Conservation (phyloP, 495 filamentous ascomycete species). For the Acidiella bohemica region DNA sequence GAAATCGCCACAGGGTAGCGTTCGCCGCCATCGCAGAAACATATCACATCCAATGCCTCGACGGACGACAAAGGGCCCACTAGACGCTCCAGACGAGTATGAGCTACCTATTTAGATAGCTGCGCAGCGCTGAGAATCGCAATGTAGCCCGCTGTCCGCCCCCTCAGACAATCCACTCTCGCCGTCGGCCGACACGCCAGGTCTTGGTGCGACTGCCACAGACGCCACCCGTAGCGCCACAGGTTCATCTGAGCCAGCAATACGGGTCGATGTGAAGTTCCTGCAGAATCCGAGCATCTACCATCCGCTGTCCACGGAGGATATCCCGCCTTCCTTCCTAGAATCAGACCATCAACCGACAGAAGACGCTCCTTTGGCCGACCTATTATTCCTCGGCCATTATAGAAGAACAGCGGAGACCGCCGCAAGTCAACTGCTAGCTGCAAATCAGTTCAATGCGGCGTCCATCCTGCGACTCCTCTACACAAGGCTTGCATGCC, state of each 20-base stretch:
- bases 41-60: slow-evolving; percentile 19
- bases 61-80: slow-evolving; percentile 24
- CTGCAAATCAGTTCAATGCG: slow-evolving; percentile 35
- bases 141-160: slow-evolving; percentile 9
- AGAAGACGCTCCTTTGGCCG: slow-evolving; percentile 36
- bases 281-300: slow-evolving; percentile 67
- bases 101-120: not conserved
- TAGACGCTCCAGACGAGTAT: slow-evolving; percentile 26
- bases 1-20: slow-evolving; percentile 9
- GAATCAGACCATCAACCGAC: slow-evolving; percentile 29
- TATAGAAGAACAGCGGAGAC: slow-evolving; percentile 63
- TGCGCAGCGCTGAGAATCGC: slow-evolving; percentile 4
- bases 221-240: too few species aligned
- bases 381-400: slow-evolving; percentile 45
- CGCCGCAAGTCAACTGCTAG: slow-evolving; percentile 48
- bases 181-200: not conserved
- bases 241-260: too few species aligned
- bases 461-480: slow-evolving; percentile 58
- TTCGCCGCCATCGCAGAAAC: slow-evolving; percentile 11
- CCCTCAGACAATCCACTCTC: slow-evolving; percentile 4
- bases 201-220: too few species aligned
- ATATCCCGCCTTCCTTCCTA: slow-evolving; percentile 48
- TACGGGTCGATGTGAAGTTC: slow-evolving; percentile 48
- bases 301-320: slow-evolving; percentile 56
- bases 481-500: slow-evolving; percentile 69